A percentile compares a stretch with the other conserved stretches of the same genome.
These are phyloP conservation scores for Polytrichum formosum DNA, from an alignment of 225 moss, liverwort and hornwort species.

Conservation along the genomic window DNA sequence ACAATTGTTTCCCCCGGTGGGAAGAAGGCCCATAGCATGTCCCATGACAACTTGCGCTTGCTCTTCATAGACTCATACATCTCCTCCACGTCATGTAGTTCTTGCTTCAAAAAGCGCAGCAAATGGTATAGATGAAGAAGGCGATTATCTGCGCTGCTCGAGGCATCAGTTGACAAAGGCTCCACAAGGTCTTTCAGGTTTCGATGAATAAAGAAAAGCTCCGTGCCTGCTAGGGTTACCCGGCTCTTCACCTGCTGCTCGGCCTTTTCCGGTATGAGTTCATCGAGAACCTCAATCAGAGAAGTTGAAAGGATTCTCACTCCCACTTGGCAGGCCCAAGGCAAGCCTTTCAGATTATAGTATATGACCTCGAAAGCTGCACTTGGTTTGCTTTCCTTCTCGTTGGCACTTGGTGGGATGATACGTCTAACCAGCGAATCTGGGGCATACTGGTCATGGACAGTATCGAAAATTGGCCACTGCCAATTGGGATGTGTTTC, in stretches of 20 bases:
- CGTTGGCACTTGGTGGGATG: no score
- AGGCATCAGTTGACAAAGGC: no score
- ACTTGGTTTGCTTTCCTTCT: no score
- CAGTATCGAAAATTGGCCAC: background rate
- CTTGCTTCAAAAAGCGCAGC: conserved; percentile 17
- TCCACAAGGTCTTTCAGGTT: background rate
- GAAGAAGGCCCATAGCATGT: conserved; percentile 26
- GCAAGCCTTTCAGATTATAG: background rate
- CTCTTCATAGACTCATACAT: conserved; percentile 3
- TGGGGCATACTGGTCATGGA: no score
- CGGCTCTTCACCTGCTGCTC: background rate
- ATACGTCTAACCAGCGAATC: no score
- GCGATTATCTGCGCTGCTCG: no score
- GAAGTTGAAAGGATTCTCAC: background rate
- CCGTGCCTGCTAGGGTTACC: background rate
- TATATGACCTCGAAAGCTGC: no score
- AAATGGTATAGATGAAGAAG: conserved; percentile 6
- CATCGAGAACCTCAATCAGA: background rate
- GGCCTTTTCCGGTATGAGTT: background rate
- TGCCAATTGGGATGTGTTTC: background rate
- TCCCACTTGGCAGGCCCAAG: background rate
- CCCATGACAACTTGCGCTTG: background rate
- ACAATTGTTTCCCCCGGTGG: background rate
- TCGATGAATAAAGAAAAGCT: conserved; percentile 3
- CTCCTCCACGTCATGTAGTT: conserved; percentile 10